Conservation (phyloP, 1,284 basidiomycete species). For the Fomitopsis schrenkii region DNA sequence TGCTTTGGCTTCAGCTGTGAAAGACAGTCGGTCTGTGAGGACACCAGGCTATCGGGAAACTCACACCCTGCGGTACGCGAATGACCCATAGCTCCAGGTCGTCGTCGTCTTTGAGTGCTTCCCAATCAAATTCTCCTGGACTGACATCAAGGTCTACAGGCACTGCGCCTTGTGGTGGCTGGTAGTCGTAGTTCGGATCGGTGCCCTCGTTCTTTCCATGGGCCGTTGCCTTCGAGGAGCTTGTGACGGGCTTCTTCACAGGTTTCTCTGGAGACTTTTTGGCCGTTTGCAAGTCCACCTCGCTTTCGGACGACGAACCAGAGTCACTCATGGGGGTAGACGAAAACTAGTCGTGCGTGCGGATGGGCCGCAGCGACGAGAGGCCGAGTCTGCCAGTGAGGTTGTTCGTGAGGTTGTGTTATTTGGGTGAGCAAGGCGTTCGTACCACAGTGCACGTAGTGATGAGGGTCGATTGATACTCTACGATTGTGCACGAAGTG, state of each 20-base stretch:
- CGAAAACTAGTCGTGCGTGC: neutral
- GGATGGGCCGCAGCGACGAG: neutral
- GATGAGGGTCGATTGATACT: too few species aligned
- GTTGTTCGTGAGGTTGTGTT: too few species aligned
- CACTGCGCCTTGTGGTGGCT: slow-evolving; percentile 47
- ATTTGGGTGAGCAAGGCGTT: too few species aligned
- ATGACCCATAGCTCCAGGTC: slow-evolving; percentile 69
- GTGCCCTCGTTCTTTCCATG: slow-evolving; percentile 44
- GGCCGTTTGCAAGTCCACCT: slow-evolving; percentile 1
- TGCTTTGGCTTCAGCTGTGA: slow-evolving; percentile 61
- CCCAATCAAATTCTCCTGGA: slow-evolving; percentile 63
- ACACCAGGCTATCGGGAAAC: slow-evolving; percentile 22
- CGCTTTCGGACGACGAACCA: slow-evolving; percentile 18
- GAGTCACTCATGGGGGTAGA: slow-evolving; percentile 15
- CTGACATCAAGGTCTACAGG: slow-evolving; percentile 41
- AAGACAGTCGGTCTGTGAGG: neutral
- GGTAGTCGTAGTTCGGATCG: slow-evolving; percentile 49
- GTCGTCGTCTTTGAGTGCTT: slow-evolving; percentile 50
- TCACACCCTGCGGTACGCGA: slow-evolving; percentile 60
- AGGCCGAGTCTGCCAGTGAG: too few species aligned
- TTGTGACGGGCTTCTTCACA: neutral
- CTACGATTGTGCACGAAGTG: too few species aligned
- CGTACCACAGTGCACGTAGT: too few species aligned
- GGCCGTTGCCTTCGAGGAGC: slow-evolving; percentile 10
- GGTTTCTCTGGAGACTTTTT: slow-evolving; percentile 15